Evolutionary conservation across 208 protist species (phyloP).

Genomic region (Trypanosoma avium): DNA sequence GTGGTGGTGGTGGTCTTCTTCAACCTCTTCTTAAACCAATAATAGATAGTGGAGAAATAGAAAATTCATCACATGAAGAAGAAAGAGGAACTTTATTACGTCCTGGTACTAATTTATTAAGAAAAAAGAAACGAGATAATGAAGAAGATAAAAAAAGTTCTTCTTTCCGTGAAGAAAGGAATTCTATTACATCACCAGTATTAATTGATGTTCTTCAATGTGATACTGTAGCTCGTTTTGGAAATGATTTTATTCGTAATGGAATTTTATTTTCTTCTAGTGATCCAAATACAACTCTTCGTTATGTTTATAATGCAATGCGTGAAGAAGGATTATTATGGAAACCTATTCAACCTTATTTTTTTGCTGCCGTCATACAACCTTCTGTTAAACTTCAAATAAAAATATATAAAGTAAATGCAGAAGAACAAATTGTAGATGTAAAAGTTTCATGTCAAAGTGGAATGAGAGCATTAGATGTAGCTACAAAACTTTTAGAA

Average conservation of each 20-base stretch:
- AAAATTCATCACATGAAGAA: not conserved
- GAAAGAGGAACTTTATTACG: not conserved
- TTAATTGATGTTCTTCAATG: constrained; percentile 48
- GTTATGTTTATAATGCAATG: constrained; percentile 64
- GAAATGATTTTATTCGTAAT: constrained; percentile 83
- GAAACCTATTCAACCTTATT: constrained; percentile 73
- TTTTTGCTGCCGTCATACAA: constrained; percentile 66
- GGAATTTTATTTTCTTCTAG: constrained; percentile 59
- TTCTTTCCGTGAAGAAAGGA: not conserved
- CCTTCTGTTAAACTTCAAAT: constrained; percentile 82
- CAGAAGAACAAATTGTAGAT: constrained; percentile 69
- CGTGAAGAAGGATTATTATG: constrained; percentile 72
- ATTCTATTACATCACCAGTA: constrained; percentile 1
- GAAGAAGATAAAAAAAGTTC: not conserved
- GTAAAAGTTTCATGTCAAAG: constrained; percentile 72
- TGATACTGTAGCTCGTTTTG: constrained; percentile 57
- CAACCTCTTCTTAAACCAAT: constrained; percentile 27
- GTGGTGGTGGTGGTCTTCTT: not conserved
- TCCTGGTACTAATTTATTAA: constrained; percentile 21
- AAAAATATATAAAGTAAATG: constrained; percentile 69
- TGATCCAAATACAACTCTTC: constrained; percentile 39
- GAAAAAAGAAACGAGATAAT: not conserved
- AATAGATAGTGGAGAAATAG: not conserved
- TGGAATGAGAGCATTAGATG: constrained; percentile 65
- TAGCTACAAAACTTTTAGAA: constrained; percentile 57